Evolutionary conservation across 345 rosid species (phyloP).

Genomic region (Ricinus communis): DNA sequence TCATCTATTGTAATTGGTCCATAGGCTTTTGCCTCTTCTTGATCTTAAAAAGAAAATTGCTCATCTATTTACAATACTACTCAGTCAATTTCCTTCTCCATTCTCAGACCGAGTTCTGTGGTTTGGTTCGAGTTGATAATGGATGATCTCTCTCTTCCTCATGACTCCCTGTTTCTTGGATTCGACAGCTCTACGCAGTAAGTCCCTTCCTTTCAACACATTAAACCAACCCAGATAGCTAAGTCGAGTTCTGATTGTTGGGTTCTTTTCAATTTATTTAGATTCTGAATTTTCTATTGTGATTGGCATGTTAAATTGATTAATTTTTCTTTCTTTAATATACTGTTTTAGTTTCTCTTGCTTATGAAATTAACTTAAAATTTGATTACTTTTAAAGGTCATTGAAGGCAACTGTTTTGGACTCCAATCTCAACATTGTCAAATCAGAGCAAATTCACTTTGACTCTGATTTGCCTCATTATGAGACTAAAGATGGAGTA

Average conservation of each 20-base stretch:
- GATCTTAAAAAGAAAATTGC: no score
- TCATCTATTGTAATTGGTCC: no score
- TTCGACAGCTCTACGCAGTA: conserved; percentile 94
- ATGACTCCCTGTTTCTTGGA: conserved; percentile 78
- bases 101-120: not conserved
- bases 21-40: no score
- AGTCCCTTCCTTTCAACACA: conserved; percentile 14
- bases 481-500: conserved; percentile 84
- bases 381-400: conserved; percentile 51
- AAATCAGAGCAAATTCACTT: conserved; percentile 67
- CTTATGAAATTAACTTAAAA: conserved; percentile 4
- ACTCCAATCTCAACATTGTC: conserved; percentile 62
- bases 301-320: not conserved
- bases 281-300: not conserved
- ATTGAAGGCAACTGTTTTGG: conserved; percentile 87
- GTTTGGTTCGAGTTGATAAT: conserved; percentile 15
- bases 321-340: not conserved
- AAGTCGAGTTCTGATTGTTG: conserved; percentile 1
- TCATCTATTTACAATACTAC: no score
- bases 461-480: conserved; percentile 75
- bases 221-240: not conserved
- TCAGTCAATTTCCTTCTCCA: not conserved
- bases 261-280: not conserved
- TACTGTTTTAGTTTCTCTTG: not conserved
- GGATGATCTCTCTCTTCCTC: conserved; percentile 60